A percentile compares a stretch with the other conserved stretches of the same genome.
Evolutionary conservation across 1,284 basidiomycete genomes (phyloP).

Genomic region (Gomphus sp.): DNA sequence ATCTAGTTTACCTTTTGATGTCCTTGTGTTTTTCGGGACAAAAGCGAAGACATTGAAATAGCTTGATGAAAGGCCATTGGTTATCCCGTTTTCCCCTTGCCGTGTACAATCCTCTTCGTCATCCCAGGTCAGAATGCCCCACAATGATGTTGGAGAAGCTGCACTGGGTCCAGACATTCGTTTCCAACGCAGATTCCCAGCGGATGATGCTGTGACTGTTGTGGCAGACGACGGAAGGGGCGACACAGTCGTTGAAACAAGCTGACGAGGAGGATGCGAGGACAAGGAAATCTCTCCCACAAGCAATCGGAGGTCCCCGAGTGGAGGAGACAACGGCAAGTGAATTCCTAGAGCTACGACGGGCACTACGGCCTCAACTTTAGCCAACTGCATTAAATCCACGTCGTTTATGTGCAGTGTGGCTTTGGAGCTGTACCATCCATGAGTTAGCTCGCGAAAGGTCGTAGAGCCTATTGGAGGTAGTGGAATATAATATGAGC

Average conservation of each 20-base stretch:
- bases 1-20: neutral
- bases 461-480: neutral
- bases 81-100: neutral
- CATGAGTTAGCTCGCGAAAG: neutral
- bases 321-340: neutral
- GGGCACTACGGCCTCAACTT: neutral
- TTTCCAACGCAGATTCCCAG: neutral
- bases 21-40: no score
- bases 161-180: neutral
- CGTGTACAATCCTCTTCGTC: neutral
- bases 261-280: neutral
- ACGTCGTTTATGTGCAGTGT: neutral
- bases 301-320: neutral
- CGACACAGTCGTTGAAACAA: neutral
- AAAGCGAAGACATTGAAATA: conserved; percentile 6
- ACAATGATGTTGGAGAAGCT: neutral
- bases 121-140: conserved; percentile 4
- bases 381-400: neutral
- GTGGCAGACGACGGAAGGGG: neutral
- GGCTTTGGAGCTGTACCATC: conserved; percentile 1
- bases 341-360: neutral
- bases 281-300: neutral
- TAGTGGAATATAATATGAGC: neutral
- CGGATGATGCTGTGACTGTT: neutral
- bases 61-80: neutral